Conservation (phyloP, 768 basidiomycete genomes). For the Trametes cingulata region DNA sequence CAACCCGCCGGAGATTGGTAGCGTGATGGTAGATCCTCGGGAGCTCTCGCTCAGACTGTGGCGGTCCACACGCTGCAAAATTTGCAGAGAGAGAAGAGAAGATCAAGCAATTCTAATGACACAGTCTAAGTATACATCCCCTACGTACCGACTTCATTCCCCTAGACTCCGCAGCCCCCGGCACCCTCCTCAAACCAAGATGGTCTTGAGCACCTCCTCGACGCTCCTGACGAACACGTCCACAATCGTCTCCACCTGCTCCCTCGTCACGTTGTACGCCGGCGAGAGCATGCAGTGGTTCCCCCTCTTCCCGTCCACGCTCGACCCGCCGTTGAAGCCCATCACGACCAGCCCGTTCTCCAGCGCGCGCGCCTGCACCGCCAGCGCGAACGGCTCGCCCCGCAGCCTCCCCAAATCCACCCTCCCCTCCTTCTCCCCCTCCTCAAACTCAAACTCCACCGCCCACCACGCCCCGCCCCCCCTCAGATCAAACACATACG, state of each 20-base stretch:
- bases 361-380: slow-evolving; percentile 69
- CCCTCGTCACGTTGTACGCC: slow-evolving; percentile 73
- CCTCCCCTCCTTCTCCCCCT: slow-evolving; percentile 38
- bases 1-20: too few relatives aligned
- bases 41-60: too few relatives aligned
- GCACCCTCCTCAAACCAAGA: slow-evolving; percentile 14
- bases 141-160: neutral
- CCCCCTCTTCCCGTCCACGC: slow-evolving; percentile 70
- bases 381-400: slow-evolving; percentile 59
- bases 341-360: slow-evolving; percentile 69
- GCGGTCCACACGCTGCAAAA: too few relatives aligned
- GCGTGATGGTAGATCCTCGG: too few relatives aligned
- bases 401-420: slow-evolving; percentile 40
- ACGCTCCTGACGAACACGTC: slow-evolving; percentile 64
- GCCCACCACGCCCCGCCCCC: slow-evolving; percentile 86
- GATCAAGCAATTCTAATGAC: neutral
- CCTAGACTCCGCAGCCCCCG: neutral
- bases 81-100: too few relatives aligned
- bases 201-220: slow-evolving; percentile 57
- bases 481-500: slow-evolving; percentile 76
- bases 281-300: slow-evolving; percentile 76
- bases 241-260: slow-evolving; percentile 70
- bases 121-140: neutral
- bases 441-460: slow-evolving; percentile 75
- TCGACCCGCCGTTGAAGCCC: slow-evolving; percentile 71